These are phyloP conservation scores for Neopestalotiopsis rosae DNA, from an alignment of 2,329 filamentous ascomycete species.

Conservation along the genomic window DNA sequence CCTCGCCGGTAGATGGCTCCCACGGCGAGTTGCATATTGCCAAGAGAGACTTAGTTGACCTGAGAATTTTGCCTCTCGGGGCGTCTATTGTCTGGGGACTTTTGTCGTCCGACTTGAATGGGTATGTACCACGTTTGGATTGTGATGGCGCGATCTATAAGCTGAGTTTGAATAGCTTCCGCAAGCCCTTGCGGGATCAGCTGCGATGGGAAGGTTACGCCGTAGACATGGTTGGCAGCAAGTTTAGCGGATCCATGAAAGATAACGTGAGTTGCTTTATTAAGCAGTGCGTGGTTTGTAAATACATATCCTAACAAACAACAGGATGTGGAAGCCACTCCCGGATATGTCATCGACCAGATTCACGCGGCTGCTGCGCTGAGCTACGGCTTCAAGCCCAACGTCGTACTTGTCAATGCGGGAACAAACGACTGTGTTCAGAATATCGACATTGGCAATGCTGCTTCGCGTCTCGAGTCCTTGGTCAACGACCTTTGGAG, in stretches of 20 bases:
- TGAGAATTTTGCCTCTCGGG: constrained; percentile 18
- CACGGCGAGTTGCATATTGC: neutral
- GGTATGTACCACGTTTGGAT: neutral
- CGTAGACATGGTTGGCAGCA: constrained; percentile 34
- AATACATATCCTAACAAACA: neutral
- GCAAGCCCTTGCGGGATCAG: constrained; percentile 27
- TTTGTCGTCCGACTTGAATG: constrained; percentile 49
- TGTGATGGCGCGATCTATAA: neutral
- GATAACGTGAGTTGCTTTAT: constrained; percentile 28
- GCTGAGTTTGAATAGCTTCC: constrained; percentile 20
- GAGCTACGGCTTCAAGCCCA: constrained; percentile 22
- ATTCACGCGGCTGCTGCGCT: constrained; percentile 15
- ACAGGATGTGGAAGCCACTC: constrained; percentile 25
- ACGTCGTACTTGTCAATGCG: constrained; percentile 33
- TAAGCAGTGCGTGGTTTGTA: neutral
- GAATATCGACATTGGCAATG: constrained; percentile 27
- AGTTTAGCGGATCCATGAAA: constrained; percentile 26
- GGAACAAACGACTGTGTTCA: constrained; percentile 38
- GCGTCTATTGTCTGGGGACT: constrained; percentile 19
- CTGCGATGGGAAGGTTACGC: constrained; percentile 28
- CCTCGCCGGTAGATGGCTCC: neutral
- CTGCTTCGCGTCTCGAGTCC: constrained; percentile 30
- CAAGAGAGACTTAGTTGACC: neutral
- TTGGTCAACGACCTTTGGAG: constrained; percentile 22
- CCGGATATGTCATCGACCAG: constrained; percentile 24